These are phyloP conservation scores for Scutellaria barbata DNA, from an alignment of 257 asterid genomes.

Conservation along the genomic window DNA sequence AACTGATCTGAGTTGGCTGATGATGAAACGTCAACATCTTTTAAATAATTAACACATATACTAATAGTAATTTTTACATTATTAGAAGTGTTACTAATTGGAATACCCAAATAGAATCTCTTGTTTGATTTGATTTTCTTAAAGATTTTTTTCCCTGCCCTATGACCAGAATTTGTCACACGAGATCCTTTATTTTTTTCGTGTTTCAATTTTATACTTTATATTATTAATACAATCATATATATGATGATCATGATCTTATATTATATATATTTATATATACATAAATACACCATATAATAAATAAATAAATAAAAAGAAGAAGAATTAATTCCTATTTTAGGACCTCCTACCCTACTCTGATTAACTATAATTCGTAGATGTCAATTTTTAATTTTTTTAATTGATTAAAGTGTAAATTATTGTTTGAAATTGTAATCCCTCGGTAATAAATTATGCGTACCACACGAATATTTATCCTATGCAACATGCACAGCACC, in stretches of 20 bases:
- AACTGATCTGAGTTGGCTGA: constrained; percentile 24
- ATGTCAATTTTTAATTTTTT: neutral
- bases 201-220: neutral
- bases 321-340: too few relatives aligned
- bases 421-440: constrained; percentile 29
- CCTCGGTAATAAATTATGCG: constrained; percentile 21
- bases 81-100: neutral
- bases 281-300: too few relatives aligned
- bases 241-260: too few relatives aligned
- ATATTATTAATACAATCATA: too few relatives aligned
- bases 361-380: neutral
- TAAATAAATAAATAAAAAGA: too few relatives aligned
- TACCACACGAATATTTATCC: constrained; percentile 31
- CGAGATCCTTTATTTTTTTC: neutral
- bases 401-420: constrained; percentile 21
- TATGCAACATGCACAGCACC: constrained; percentile 41
- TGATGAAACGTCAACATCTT: constrained; percentile 31
- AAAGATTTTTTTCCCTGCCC: neutral
- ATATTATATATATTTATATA: too few relatives aligned
- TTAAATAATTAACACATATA: constrained; percentile 20
- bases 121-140: constrained; percentile 29
- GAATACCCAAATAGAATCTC: constrained; percentile 25
- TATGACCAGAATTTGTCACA: neutral
- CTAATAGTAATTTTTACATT: neutral
- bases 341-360: neutral